Evolutionary conservation across 1,284 basidiomycete species (phyloP).

Genomic region (Cutaneotrichosporon dermatis): DNA sequence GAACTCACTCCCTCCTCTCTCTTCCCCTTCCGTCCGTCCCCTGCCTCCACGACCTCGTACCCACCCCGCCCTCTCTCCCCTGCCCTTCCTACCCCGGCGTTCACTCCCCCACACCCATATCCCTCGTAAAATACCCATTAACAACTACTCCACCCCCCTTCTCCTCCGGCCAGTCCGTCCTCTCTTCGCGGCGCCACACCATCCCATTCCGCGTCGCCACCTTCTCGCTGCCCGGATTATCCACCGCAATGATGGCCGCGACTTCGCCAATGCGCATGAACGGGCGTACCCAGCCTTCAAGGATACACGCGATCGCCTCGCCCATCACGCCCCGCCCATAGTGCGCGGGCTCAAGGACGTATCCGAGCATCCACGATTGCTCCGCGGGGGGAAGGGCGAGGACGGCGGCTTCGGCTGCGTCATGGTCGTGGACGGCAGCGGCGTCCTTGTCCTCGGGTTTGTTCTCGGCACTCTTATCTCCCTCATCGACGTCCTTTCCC

Average conservation of each 20-base stretch:
- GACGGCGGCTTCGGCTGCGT: neutral
- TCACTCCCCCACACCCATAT: neutral
- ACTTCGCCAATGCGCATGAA: constrained; percentile 13
- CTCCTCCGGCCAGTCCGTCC: constrained; percentile 22
- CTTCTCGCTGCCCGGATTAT: constrained; percentile 13
- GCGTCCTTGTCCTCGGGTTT: no score
- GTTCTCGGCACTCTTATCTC: no score
- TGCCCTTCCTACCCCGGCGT: no score
- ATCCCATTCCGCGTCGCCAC: constrained; percentile 21
- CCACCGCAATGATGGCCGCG: constrained; percentile 13
- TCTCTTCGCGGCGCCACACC: neutral
- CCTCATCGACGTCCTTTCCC: no score
- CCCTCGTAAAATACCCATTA: neutral
- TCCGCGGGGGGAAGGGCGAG: constrained; percentile 1
- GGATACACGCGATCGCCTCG: constrained; percentile 5
- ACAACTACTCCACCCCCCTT: constrained; percentile 20
- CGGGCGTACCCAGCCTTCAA: constrained; percentile 10
- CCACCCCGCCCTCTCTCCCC: no score
- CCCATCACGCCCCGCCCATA: constrained; percentile 19
- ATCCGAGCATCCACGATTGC: constrained; percentile 21
- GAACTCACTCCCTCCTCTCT: no score
- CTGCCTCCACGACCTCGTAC: no score
- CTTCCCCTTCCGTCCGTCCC: no score
- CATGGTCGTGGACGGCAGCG: no score
- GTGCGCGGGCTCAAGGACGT: constrained; percentile 15